Evolutionary conservation across 148 eudicot species (phyloP), one percentile per base, ranked within the genome.

Genomic region (Pharnaceum exiguum): DNA sequence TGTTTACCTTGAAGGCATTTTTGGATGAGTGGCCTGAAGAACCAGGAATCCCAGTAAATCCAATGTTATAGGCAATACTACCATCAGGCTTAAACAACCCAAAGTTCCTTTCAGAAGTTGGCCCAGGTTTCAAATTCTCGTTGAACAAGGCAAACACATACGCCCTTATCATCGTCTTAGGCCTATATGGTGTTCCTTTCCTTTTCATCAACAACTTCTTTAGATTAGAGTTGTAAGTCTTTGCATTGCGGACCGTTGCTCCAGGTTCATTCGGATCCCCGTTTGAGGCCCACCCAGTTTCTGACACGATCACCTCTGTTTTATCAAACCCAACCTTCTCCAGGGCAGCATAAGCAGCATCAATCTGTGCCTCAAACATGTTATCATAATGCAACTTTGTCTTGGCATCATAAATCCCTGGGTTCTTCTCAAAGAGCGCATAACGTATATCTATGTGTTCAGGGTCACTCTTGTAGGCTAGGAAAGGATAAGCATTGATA

Each of bases 231-330:
- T 90, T 86, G 29, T 86, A 90, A 16, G 82, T 79, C 60, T 59
- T 66, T 0, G 97, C 97, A 58, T 90, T 90, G 28, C 70, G 62
- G 17, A 68, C 0, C 0, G 70, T 60, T 0, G 97, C 87, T 2
- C 83, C 97, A 6, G 52, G 55, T 58, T 90, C 95, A 28, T 72
- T 75, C 0, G 62, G 68, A 37, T 90, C 97, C 2, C 97, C 97
- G 6, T 60, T 66, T 0, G 97, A 90, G 0, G 91, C 95, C 95
- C 97, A 90, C 22, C 97, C 97, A 1, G 97, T 90, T 64, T 90
- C 97, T 0, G 97, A 84, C 4, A 90, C 95, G 13, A 86, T 84
- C 31, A 90, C 91, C 61, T 84, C 77, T 83, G 73, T 90, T 42
- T 80, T 77, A 0, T 10, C 67, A 42, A 52, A 86, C 22, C 91